Conservation (phyloP, 768 basidiomycete species). For the Grammothele lineata region DNA sequence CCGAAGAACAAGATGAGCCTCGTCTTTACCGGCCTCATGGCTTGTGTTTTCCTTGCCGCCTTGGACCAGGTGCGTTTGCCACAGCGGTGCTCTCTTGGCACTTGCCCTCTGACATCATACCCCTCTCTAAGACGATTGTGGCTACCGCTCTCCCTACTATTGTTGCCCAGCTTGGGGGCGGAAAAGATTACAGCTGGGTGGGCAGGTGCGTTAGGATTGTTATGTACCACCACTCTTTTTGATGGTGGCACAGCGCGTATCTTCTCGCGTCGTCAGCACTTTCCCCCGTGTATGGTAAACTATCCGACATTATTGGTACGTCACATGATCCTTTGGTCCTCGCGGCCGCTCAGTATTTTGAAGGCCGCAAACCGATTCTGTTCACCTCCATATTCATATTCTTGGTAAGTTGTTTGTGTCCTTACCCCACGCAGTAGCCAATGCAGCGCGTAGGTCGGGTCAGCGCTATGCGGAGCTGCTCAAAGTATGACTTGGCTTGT, state of each 20-base stretch:
- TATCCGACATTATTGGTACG: constrained; percentile 54
- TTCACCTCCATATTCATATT: constrained; percentile 64
- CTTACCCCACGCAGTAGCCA: neutral
- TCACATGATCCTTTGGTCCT: constrained; percentile 22
- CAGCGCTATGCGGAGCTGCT: constrained; percentile 78
- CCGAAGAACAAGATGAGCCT: constrained; percentile 39
- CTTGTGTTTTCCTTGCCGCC: constrained; percentile 40
- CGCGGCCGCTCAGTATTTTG: neutral
- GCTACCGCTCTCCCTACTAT: constrained; percentile 50
- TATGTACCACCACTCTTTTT: neutral
- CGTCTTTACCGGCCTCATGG: constrained; percentile 43
- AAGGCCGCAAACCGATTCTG: constrained; percentile 67
- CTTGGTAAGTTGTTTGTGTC: constrained; percentile 39
- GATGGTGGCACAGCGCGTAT: constrained; percentile 52
- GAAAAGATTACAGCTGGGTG: constrained; percentile 46
- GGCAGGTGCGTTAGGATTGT: constrained; percentile 31
- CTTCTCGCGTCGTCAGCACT: constrained; percentile 64
- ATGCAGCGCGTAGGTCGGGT: constrained; percentile 50
- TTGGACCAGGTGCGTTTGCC: constrained; percentile 36
- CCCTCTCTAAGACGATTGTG: constrained; percentile 36
- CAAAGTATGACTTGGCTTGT: constrained; percentile 78
- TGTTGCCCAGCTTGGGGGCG: constrained; percentile 39
- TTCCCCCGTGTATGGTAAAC: constrained; percentile 73
- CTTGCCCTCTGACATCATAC: neutral
- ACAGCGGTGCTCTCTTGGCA: no score